Base-by-base conservation (phyloP, 1,139 yeast genomes). In the Scheffersomyces quercinus region DNA sequence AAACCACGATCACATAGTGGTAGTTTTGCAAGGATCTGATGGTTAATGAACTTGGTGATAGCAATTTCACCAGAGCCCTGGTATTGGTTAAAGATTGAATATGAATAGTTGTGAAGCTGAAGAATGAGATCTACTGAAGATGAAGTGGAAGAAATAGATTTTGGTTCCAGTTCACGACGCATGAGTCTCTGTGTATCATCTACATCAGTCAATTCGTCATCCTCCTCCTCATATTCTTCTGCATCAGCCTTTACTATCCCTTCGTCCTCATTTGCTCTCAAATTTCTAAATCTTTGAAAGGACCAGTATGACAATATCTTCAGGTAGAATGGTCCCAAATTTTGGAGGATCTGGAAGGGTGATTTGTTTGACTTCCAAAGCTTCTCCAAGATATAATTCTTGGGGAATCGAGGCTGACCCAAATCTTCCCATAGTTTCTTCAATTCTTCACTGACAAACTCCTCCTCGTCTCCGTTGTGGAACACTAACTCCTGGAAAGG, bases 51-150 rank as follows among this genome's bases (percentile, higher is more conserved):
- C 44, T 67, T 71, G 5, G 77, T 70, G 29, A 73, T 73, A 28
- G 78, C 77, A 46, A 73, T 58, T 48, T 73, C 79, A 1, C 79
- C 79, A 1, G 75, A 68, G 0, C 74, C 71, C 52, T 68, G 76
- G 49, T 55, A 72, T 50, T 73, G 79, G 51, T 73, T 72, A 53
- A 73, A 73, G 2, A 73, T 69, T 1, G 76, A 68, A 45, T 62
- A 73, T 0, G 77, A 71, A 51, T 73, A 73, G 42, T 67, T 56
- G 50, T 73, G 79, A 14, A 73, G 60, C 40, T 69, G 69, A 35
- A 66, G 52, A n/a, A 72, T 60, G 39, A 72, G 55, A 14, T 56
- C 65, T 1, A 36, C 24, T 4, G 51, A 37, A 37, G 13, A 40
- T 14, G 35, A 31, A 11, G 5, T 31, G 15, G 20, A 15, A 3